Percentiles rank a stretch among this genome's conserved stretches.
phyloP scores from a whole-genome alignment of 371 early-diverging fungal genomes.

The Rhizopus microsporus region DNA sequence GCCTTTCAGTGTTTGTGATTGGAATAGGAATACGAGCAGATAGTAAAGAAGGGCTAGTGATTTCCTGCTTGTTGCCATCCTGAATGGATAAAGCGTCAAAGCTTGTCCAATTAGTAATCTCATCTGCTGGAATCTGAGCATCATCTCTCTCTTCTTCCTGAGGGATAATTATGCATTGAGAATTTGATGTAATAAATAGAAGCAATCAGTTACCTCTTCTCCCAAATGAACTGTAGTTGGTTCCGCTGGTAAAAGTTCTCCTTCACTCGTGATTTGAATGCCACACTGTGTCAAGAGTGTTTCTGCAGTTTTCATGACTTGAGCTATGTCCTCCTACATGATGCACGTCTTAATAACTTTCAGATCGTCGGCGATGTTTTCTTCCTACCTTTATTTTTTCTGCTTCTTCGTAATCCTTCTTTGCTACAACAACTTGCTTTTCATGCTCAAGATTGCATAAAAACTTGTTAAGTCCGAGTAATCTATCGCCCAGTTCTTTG shows the following conservation, averaged over 20 bases:
- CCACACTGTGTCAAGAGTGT: conserved; percentile 23
- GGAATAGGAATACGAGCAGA: conserved; percentile 18
- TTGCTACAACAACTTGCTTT: conserved; percentile 62
- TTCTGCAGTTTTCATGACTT: conserved; percentile 21
- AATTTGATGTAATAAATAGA: no score
- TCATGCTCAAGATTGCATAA: conserved; percentile 54
- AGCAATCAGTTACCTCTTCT: no score
- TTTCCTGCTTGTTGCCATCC: conserved; percentile 1
- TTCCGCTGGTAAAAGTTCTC: conserved; percentile 14
- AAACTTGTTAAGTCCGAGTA: conserved; percentile 47
- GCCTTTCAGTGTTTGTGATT: background rate
- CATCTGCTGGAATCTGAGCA: conserved; percentile 16
- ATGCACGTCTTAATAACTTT: background rate
- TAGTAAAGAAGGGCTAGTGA: conserved; percentile 15
- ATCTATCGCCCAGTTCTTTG: conserved; percentile 41
- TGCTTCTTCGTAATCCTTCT: conserved; percentile 77
- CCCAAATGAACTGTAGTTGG: background rate
- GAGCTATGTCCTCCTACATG: conserved; percentile 23
- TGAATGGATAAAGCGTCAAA: conserved; percentile 25
- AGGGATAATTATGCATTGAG: no score
- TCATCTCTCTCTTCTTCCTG: background rate
- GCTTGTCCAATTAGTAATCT: conserved; percentile 28
- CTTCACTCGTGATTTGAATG: conserved; percentile 27
- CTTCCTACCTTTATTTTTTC: conserved; percentile 65
- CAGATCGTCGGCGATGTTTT: background rate